A percentile compares a stretch with the other conserved stretches of the same genome.
phyloP scores from a whole-genome alignment of 2,329 filamentous ascomycete species.

The Colletotrichum sp. region DNA sequence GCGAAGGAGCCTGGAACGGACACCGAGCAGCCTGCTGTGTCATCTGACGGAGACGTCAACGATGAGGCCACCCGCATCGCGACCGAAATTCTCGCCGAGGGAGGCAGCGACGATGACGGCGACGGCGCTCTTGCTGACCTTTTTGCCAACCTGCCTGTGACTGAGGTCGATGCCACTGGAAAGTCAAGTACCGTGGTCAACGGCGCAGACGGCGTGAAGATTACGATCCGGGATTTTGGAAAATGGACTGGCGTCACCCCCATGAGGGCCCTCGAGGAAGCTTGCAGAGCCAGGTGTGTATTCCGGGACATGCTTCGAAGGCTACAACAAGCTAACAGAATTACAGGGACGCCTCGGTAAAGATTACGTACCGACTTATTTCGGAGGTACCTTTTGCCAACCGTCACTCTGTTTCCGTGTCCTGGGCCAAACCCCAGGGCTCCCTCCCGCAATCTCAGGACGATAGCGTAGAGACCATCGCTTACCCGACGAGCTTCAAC shows the following conservation, averaged over 20 bases:
- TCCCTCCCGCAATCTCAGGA: constrained; percentile 42
- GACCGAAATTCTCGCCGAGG: constrained; percentile 61
- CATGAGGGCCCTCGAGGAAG: constrained; percentile 79
- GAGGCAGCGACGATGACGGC: constrained; percentile 52
- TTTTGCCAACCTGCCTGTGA: constrained; percentile 66
- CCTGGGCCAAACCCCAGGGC: constrained; percentile 79
- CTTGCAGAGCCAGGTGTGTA: constrained; percentile 77
- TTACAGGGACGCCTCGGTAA: constrained; percentile 71
- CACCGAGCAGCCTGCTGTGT: constrained; percentile 26
- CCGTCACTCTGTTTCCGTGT: constrained; percentile 75
- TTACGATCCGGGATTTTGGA: constrained; percentile 82
- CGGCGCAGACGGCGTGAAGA: constrained; percentile 54
- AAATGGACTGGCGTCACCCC: constrained; percentile 81
- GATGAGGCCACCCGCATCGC: constrained; percentile 64
- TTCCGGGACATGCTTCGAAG: not conserved
- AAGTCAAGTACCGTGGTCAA: constrained; percentile 62
- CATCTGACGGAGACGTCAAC: constrained; percentile 52
- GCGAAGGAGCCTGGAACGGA: constrained; percentile 19
- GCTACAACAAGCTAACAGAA: not conserved
- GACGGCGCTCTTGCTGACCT: constrained; percentile 57
- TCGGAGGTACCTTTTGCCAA: constrained; percentile 79
- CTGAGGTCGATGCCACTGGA: constrained; percentile 64
- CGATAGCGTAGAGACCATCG: constrained; percentile 43
- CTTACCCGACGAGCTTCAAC: constrained; percentile 58
- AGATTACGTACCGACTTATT: constrained; percentile 70